Conservation (phyloP, 2,329 filamentous ascomycete genomes). For the Albophoma yamanashiensis region DNA sequence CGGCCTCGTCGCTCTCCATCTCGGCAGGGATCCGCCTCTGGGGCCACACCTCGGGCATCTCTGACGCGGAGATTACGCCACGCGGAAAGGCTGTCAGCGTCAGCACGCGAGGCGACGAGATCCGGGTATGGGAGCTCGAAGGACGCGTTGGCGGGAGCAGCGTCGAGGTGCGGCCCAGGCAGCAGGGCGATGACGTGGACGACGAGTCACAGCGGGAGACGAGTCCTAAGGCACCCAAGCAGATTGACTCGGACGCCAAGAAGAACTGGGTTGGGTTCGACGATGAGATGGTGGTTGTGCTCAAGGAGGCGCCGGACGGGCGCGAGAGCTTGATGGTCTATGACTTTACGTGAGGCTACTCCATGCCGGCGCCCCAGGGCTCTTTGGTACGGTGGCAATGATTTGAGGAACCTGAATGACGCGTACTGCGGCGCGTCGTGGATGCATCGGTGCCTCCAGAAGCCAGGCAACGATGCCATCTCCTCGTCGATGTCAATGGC, state of each 20-base stretch:
- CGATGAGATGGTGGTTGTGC: conserved; percentile 81
- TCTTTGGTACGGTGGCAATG: not conserved
- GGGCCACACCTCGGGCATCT: conserved; percentile 87
- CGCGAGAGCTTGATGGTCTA: conserved; percentile 71
- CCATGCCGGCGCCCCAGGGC: not conserved
- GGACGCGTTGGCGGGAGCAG: conserved; percentile 48
- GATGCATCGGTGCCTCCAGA: not conserved
- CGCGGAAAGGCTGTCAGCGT: conserved; percentile 87
- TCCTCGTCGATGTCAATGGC: not conserved
- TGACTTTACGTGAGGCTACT: conserved; percentile 54
- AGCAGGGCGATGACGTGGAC: conserved; percentile 11
- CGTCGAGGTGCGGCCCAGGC: conserved; percentile 38
- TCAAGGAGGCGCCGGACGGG: conserved; percentile 59
- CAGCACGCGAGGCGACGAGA: conserved; percentile 65
- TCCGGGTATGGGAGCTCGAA: conserved; percentile 85
- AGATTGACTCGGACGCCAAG: conserved; percentile 29
- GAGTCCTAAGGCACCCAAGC: not conserved
- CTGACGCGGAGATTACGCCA: conserved; percentile 72
- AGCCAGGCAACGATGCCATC: not conserved
- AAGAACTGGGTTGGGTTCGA: conserved; percentile 75
- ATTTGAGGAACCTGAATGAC: not conserved
- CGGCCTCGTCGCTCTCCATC: conserved; percentile 53
- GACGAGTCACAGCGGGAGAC: conserved; percentile 1
- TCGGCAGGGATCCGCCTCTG: conserved; percentile 68
- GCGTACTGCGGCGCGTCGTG: not conserved